Evolutionary conservation across 2,329 filamentous ascomycete genomes (phyloP).

Genomic region (Sclerotinia subarctica): DNA sequence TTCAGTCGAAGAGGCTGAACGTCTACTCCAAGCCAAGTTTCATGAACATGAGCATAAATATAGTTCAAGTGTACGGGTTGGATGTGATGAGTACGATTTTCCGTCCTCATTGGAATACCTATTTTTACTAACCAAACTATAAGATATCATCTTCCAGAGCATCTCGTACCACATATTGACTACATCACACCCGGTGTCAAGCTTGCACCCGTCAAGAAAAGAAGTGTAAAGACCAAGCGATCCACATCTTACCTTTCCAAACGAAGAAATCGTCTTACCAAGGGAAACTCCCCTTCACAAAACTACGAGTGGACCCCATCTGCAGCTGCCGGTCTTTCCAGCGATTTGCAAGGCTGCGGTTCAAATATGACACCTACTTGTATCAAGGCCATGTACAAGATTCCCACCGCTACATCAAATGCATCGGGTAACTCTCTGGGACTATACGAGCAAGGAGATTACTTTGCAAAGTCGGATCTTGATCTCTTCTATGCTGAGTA

Average conservation of each 20-base stretch:
- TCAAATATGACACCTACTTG: slow-evolving; percentile 27
- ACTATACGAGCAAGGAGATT: slow-evolving; percentile 27
- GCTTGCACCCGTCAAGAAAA: slow-evolving; percentile 26
- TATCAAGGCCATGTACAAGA: slow-evolving; percentile 38
- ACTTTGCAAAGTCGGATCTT: slow-evolving; percentile 27
- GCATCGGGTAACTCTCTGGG: slow-evolving; percentile 22
- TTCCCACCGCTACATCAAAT: slow-evolving; percentile 28
- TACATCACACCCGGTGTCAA: slow-evolving; percentile 48
- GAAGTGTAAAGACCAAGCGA: slow-evolving; percentile 23
- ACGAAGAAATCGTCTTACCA: slow-evolving; percentile 11
- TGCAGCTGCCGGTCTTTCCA: slow-evolving; percentile 13
- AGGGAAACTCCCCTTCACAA: not conserved
- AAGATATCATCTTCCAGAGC: slow-evolving; percentile 44
- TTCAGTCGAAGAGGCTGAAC: slow-evolving; percentile 38
- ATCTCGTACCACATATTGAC: slow-evolving; percentile 44
- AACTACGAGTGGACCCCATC: slow-evolving; percentile 4
- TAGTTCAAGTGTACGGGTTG: slow-evolving; percentile 33
- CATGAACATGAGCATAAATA: slow-evolving; percentile 38
- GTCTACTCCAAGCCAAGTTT: slow-evolving; percentile 39
- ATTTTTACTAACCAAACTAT: not conserved
- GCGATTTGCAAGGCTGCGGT: slow-evolving; percentile 24
- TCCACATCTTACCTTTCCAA: slow-evolving; percentile 9
- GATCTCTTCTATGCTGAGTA: slow-evolving; percentile 23
- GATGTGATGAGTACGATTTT: slow-evolving; percentile 38
- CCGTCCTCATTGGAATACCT: not conserved